These are phyloP conservation scores for Calonectria hongkongensis DNA, from an alignment of 2,329 filamentous ascomycete genomes.

Conservation along the genomic window DNA sequence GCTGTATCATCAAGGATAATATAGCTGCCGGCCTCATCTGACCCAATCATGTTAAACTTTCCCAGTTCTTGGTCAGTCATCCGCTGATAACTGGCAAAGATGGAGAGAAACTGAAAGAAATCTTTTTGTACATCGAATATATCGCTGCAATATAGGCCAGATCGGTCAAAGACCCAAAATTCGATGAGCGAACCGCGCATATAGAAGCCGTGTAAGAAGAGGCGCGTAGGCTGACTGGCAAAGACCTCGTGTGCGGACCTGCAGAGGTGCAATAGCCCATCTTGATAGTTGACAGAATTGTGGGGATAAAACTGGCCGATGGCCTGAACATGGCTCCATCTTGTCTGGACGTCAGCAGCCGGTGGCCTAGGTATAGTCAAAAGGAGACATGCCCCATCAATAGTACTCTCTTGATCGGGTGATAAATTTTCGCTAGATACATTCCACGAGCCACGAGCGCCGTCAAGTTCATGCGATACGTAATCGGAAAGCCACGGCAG, in stretches of 20 bases:
- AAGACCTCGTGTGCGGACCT: slow-evolving; percentile 54
- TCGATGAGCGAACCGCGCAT: slow-evolving; percentile 57
- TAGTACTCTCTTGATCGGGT: neutral
- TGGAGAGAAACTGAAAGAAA: slow-evolving; percentile 53
- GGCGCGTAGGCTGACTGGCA: slow-evolving; percentile 56
- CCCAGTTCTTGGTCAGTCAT: slow-evolving; percentile 57
- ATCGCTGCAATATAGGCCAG: slow-evolving; percentile 58
- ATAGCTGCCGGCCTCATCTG: slow-evolving; percentile 49
- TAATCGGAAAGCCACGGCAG: neutral
- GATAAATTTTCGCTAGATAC: neutral
- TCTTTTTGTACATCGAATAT: slow-evolving; percentile 56
- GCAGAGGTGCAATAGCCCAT: slow-evolving; percentile 2
- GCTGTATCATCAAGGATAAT: slow-evolving; percentile 35
- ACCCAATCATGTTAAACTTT: slow-evolving; percentile 47
- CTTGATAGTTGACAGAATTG: neutral
- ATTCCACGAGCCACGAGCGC: neutral
- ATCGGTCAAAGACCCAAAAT: slow-evolving; percentile 62
- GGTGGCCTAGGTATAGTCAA: neutral
- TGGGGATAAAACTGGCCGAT: neutral
- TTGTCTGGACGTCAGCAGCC: neutral
- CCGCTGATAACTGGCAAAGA: slow-evolving; percentile 56
- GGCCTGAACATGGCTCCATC: neutral
- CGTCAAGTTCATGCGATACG: neutral
- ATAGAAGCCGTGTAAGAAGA: slow-evolving; percentile 62
- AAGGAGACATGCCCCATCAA: neutral